Evolutionary conservation across 2,329 filamentous ascomycete genomes (phyloP).

Genomic region (Zymoseptoria ardabiliae): DNA sequence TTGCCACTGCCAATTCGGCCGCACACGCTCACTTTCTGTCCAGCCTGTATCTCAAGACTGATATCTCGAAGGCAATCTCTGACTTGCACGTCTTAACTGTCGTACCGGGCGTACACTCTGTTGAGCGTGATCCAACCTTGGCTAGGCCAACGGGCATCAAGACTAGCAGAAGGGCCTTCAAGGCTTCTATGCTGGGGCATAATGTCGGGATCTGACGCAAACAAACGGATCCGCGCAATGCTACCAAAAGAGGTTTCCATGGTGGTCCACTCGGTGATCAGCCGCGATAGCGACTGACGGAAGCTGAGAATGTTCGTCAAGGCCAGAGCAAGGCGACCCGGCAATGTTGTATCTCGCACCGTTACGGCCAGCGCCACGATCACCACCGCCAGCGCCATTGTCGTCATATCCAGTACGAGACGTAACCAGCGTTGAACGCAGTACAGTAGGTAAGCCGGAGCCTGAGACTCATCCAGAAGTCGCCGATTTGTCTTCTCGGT

Average conservation of each 20-base stretch:
- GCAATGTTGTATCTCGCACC: background rate
- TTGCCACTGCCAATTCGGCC: constrained; percentile 1
- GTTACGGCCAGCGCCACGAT: constrained; percentile 1
- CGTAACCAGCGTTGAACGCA: constrained; percentile 40
- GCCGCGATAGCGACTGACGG: background rate
- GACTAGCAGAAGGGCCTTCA: too few relatives aligned
- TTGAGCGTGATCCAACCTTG: background rate
- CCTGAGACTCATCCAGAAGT: constrained; percentile 36
- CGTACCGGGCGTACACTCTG: constrained; percentile 1
- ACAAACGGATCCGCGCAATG: background rate
- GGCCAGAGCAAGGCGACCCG: background rate
- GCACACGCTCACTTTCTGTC: background rate
- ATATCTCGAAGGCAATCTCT: constrained; percentile 21
- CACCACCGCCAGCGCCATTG: background rate
- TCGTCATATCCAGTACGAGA: constrained; percentile 33
- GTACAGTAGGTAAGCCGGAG: constrained; percentile 39
- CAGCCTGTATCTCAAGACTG: constrained; percentile 19
- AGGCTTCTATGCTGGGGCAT: too few relatives aligned
- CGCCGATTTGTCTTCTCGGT: constrained; percentile 33
- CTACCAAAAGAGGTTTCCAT: constrained; percentile 3
- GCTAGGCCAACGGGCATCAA: background rate
- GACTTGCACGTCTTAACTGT: background rate
- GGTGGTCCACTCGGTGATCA: constrained; percentile 4
- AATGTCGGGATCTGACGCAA: background rate
- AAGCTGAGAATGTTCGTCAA: constrained; percentile 2